These are phyloP conservation scores for Gyrodon lividus DNA, from an alignment of 768 basidiomycete genomes.

Conservation along the genomic window DNA sequence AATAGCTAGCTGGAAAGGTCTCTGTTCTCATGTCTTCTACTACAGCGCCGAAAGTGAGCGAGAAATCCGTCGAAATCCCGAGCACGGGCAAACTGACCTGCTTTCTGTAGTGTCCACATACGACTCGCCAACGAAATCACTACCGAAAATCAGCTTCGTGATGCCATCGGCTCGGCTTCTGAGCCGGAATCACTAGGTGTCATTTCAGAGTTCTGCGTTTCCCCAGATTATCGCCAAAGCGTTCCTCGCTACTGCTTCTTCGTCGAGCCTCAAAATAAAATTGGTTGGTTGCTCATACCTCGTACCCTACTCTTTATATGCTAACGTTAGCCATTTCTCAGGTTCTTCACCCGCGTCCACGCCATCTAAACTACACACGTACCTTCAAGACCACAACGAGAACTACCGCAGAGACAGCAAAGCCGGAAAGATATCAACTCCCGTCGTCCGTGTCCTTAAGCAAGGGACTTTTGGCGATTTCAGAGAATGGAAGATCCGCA, in stretches of 20 bases:
- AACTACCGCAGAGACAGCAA: conserved; percentile 16
- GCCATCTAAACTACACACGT: conserved; percentile 6
- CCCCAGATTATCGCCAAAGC: conserved; percentile 16
- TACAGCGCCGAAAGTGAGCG: conserved; percentile 24
- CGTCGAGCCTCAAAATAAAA: conserved; percentile 13
- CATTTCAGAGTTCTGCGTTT: conserved; percentile 22
- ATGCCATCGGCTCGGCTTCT: conserved; percentile 13
- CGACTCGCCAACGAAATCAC: conserved; percentile 24
- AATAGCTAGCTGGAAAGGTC: neutral
- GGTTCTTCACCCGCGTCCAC: conserved; percentile 3
- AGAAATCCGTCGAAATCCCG: neutral
- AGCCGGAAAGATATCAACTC: conserved; percentile 6
- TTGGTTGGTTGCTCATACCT: conserved; percentile 5
- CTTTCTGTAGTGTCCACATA: conserved; percentile 10
- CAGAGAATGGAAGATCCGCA: conserved; percentile 18
- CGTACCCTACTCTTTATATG: neutral
- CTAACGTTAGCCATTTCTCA: neutral
- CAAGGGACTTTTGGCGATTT: conserved; percentile 21
- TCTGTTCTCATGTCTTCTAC: neutral
- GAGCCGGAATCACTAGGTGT: conserved; percentile 16
- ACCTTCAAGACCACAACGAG: conserved; percentile 13
- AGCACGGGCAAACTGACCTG: neutral
- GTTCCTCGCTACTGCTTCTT: conserved; percentile 20
- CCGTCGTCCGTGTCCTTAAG: conserved; percentile 15
- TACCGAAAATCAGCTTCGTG: conserved; percentile 19